phyloP scores from a whole-genome alignment of 2,329 filamentous ascomycete species.

The Fusarium decemcellulare region DNA sequence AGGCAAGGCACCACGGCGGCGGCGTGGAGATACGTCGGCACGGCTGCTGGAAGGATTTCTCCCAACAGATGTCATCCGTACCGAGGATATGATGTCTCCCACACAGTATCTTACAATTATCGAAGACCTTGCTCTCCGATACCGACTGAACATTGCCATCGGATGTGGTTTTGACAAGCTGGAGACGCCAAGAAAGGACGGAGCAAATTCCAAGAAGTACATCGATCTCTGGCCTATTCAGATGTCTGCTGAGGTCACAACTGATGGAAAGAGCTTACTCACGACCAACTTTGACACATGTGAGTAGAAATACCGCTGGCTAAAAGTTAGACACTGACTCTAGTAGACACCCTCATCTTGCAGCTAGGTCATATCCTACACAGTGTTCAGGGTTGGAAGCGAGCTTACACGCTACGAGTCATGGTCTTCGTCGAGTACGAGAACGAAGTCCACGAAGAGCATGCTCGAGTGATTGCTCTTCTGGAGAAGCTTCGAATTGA shows the following conservation, averaged over 20 bases:
- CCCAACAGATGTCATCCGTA: slow-evolving; percentile 79
- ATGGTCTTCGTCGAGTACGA: slow-evolving; percentile 93
- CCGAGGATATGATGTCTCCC: slow-evolving; percentile 77
- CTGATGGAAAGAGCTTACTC: slow-evolving; percentile 76
- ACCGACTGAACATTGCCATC: slow-evolving; percentile 88
- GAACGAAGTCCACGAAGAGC: slow-evolving; percentile 84
- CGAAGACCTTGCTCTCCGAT: slow-evolving; percentile 82
- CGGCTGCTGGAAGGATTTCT: slow-evolving; percentile 70
- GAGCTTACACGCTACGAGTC: slow-evolving; percentile 79
- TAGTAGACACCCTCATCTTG: slow-evolving; percentile 79
- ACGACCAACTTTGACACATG: slow-evolving; percentile 95
- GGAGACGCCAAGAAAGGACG: slow-evolving; percentile 76
- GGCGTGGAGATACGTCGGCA: slow-evolving; percentile 68
- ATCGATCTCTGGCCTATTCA: slow-evolving; percentile 95
- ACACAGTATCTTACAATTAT: slow-evolving; percentile 86
- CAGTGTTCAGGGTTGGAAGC: slow-evolving; percentile 86
- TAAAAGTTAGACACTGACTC: slow-evolving; percentile 16
- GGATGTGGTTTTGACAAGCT: slow-evolving; percentile 85
- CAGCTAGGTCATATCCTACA: slow-evolving; percentile 88
- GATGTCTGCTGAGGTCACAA: slow-evolving; percentile 87
- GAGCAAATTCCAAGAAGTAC: slow-evolving; percentile 77
- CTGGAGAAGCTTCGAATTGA: slow-evolving; percentile 87
- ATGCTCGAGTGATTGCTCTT: slow-evolving; percentile 78
- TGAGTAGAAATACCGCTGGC: slow-evolving; percentile 54
- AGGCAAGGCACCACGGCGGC: slow-evolving; percentile 52